These are phyloP conservation scores for Tremella fuciformis DNA, from an alignment of 768 basidiomycete species.

Conservation along the genomic window DNA sequence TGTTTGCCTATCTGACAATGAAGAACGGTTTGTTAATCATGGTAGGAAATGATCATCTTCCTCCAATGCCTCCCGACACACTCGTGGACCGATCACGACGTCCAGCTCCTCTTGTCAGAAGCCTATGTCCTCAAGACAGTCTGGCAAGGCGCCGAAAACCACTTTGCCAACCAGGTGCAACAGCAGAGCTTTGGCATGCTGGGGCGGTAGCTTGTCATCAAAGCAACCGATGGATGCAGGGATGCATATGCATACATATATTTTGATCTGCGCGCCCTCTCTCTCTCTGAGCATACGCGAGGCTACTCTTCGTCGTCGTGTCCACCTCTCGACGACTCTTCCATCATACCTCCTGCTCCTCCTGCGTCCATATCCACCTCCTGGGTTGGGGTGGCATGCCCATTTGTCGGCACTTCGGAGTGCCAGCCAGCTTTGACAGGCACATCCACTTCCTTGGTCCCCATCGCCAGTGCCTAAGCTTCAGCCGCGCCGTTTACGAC, in stretches of 20 bases:
- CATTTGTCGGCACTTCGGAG: slow-evolving; percentile 1
- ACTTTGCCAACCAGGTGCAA: slow-evolving; percentile 40
- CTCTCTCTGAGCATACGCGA: background rate
- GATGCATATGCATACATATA: slow-evolving; percentile 8
- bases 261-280: background rate
- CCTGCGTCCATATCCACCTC: slow-evolving; percentile 35
- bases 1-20: slow-evolving; percentile 6
- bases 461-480: slow-evolving; percentile 31
- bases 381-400: background rate
- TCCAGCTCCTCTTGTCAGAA: slow-evolving; percentile 90
- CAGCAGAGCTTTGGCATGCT: slow-evolving; percentile 42
- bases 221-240: no score
- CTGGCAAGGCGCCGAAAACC: slow-evolving; percentile 53
- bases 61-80: slow-evolving; percentile 60
- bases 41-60: slow-evolving; percentile 97
- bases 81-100: slow-evolving; percentile 91
- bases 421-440: slow-evolving; percentile 32
- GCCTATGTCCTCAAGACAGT: slow-evolving; percentile 69
- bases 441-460: slow-evolving; percentile 29
- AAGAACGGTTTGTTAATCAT: background rate
- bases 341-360: background rate
- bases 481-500: slow-evolving; percentile 1
- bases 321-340: slow-evolving; percentile 30
- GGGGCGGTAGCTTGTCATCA: slow-evolving; percentile 28
- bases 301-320: slow-evolving; percentile 36